Percentiles rank a stretch among this genome's conserved stretches.
Evolutionary conservation across 2,329 filamentous ascomycete species (phyloP).

Genomic region (Sporothrix phasma): DNA sequence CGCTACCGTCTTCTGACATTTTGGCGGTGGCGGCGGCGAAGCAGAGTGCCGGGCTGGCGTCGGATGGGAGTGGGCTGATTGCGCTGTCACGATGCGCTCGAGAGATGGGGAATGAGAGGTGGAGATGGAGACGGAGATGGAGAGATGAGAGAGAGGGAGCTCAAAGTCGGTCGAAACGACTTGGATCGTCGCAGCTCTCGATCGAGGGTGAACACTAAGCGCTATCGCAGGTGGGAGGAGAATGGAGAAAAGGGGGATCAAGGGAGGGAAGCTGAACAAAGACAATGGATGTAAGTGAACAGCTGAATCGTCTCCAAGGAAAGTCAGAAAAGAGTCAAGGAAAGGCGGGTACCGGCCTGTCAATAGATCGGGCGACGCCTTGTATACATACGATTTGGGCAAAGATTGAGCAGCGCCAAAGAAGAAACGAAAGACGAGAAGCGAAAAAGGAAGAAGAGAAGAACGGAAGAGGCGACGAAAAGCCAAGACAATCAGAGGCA

Average conservation of each 20-base stretch:
- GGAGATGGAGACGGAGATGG: too few species aligned
- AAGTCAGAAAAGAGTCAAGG: background rate
- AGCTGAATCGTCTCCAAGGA: too few species aligned
- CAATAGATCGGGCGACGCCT: background rate
- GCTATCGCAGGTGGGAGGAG: background rate
- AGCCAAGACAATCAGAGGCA: constrained; percentile 1
- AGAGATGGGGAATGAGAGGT: background rate
- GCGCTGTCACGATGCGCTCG: background rate
- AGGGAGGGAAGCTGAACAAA: constrained; percentile 2
- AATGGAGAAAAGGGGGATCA: background rate
- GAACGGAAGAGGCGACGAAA: background rate
- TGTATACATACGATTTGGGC: background rate
- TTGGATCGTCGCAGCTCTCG: background rate
- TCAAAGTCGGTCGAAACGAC: background rate
- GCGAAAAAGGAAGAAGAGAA: too few species aligned
- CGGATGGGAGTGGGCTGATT: too few species aligned
- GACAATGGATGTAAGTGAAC: too few species aligned
- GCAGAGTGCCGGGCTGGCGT: too few species aligned
- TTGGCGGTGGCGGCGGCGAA: background rate
- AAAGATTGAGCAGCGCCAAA: too few species aligned
- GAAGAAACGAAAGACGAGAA: too few species aligned
- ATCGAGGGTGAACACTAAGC: background rate
- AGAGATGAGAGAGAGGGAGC: too few species aligned
- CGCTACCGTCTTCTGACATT: constrained; percentile 4
- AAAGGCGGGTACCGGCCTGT: background rate